phyloP scores from a whole-genome alignment of 352 stramenopile species.

The Globisporangium solare region DNA sequence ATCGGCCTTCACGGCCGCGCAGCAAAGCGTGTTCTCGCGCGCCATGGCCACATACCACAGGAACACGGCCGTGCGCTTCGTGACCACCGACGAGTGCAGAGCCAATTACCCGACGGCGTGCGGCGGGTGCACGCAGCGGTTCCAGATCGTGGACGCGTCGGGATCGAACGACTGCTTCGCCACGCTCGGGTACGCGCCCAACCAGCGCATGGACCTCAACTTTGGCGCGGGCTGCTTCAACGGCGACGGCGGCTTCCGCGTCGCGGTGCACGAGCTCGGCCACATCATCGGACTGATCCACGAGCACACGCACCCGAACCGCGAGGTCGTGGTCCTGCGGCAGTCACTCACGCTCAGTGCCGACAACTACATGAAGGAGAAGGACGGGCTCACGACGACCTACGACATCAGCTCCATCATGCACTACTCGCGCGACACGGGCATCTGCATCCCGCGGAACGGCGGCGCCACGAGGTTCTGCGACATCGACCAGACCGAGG shows the following conservation, averaged over 20 bases:
- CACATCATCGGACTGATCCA: conserved; percentile 40
- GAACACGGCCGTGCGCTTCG: conserved; percentile 30
- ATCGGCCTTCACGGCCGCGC: conserved; percentile 21
- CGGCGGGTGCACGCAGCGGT: conserved; percentile 31
- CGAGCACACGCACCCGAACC: conserved; percentile 43
- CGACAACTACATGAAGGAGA: conserved; percentile 48
- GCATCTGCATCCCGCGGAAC: conserved; percentile 34
- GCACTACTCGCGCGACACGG: conserved; percentile 38
- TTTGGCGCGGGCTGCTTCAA: conserved; percentile 37
- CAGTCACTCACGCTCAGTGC: conserved; percentile 34
- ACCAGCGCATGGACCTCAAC: conserved; percentile 37
- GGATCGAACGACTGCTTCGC: conserved; percentile 32
- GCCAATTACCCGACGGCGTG: conserved; percentile 26
- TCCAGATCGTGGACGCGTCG: conserved; percentile 25
- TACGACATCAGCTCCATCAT: conserved; percentile 41
- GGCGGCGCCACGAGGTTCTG: conserved; percentile 22
- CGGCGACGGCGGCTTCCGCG: conserved; percentile 30
- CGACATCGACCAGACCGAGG: conserved; percentile 31
- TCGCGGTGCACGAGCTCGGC: conserved; percentile 40
- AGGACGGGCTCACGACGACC: conserved; percentile 15
- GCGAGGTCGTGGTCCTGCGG: conserved; percentile 40
- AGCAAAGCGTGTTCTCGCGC: conserved; percentile 27
- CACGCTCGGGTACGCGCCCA: conserved; percentile 35
- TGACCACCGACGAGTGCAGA: conserved; percentile 26
- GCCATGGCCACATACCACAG: conserved; percentile 35